Evolutionary conservation across 1,284 basidiomycete species (phyloP), one percentile per base, ranked within the genome.

Genomic region (Heterobasidion annosum): DNA sequence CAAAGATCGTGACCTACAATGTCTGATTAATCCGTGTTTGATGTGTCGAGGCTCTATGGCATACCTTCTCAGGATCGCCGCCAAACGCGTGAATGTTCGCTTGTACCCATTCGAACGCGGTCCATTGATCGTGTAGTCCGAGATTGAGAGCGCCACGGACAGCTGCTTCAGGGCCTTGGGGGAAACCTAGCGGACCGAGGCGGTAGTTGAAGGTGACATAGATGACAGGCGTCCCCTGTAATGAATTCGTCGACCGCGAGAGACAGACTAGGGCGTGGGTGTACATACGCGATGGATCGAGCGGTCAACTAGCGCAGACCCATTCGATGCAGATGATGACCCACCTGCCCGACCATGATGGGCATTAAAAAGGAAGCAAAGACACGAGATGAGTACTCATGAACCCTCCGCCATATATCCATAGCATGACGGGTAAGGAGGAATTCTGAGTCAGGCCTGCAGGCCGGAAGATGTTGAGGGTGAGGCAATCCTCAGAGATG

Each of bases 161-260:
- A 5, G 47, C 53, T 62, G 75, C 72, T 66, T 79, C 76, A 47
- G 65, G 58, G 2, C 77, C 77, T 62, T 75, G 73, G 8, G 76
- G 74, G 54, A 76, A 70, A 1, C 79, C 79, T 12, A 80, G 67
- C 3, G 75, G 74, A 0, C 75, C 76, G 1, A 77, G 59, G 32
- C 81, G 73, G 59, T 83, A 82, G 60, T 81, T 79, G 59, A 82
- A 43, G 54, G 72, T 77, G 43, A 83, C 79, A 50, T 79, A 78
- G n/a, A 83, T 69, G 35, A 83, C 61, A 13, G 77, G 78, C 2
- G 74, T 78, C 35, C 73, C 75, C 74, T 78, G 55, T 13, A 46
- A 56, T 16, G 47, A 18, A 43, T 35, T 15, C 37, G 7, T 40
- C 37, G 37, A 40, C 8, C n/a, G 8, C 12, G n/a, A 51, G 8